Evolutionary conservation across 345 rosid species (phyloP), one percentile per base, ranked within the genome.

Genomic region (Hypericum perforatum): DNA sequence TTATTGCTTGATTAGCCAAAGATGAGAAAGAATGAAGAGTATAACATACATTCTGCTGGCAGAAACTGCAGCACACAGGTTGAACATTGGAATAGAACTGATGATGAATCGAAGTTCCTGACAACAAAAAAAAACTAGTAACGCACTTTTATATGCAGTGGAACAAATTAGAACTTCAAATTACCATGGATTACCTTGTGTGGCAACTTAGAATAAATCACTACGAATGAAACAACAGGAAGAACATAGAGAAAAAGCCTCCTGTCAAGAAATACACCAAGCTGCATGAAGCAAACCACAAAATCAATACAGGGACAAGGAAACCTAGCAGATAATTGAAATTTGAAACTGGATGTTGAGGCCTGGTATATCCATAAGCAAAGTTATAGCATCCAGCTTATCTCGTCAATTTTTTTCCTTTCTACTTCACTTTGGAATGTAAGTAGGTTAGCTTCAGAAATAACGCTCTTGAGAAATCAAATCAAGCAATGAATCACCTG

Each of bases 71-170:
- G 97, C 98, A 16, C 88, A 78, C 61, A 92, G 78, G 82, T 92
- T 92, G 73, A 92, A 74, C 68, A 92, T 76, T 58, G 98, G 98
- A 76, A 92, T 77, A 47, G 97, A 74, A 66, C 83, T 79, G 70
- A 92, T 83, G 54, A 92, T 85, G 66, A 92, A 92, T 37, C 98
- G 90, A 37, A 85, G 98, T 73, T 92, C 98, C 97, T 92, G 81
- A 54, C 58, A 64, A 51, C 56, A 8, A 62, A 53, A 50, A 11
- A 12, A 6, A 55, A 49, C 22, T 52, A 40, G 9, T 43, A 14
- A 59, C n/a, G 49, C 13, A 39, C 43, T 43, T 41, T 13, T 13
- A 15, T 57, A 52, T 2, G 38, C 49, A 42, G 45, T 55, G 48
- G 38, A 52, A 37, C 55, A 50, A 46, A 68, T 51, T 48, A 49